Conservation (phyloP, 805 yeast species). For the Myxozyma udenii region DNA sequence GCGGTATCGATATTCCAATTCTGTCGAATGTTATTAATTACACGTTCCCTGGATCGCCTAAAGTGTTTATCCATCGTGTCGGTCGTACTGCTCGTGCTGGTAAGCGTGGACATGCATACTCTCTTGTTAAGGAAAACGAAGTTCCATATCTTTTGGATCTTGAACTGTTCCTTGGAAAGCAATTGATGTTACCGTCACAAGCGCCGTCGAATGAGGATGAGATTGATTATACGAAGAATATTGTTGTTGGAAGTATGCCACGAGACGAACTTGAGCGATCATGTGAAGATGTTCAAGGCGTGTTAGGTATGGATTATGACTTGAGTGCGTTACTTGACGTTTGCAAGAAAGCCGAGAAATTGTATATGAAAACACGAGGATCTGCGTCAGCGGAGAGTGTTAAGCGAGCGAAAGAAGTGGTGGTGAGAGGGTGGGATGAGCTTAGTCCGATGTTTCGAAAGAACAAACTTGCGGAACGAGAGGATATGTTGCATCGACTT, state of each 20-base stretch:
- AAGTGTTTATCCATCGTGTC: constrained; percentile 92
- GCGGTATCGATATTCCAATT: constrained; percentile 79
- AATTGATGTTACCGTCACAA: constrained; percentile 49
- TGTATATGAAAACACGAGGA: constrained; percentile 79
- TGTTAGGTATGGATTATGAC: constrained; percentile 65
- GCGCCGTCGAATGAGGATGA: constrained; percentile 45
- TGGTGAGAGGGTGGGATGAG: constrained; percentile 72
- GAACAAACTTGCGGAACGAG: constrained; percentile 45
- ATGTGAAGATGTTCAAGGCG: constrained; percentile 65
- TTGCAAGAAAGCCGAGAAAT: constrained; percentile 80
- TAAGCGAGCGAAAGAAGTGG: constrained; percentile 76
- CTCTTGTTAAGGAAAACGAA: constrained; percentile 80
- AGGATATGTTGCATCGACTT: constrained; percentile 66
- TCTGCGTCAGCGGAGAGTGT: constrained; percentile 85
- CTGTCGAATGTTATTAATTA: constrained; percentile 92
- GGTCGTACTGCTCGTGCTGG: constrained; percentile 99
- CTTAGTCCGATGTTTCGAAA: constrained; percentile 63
- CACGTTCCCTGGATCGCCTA: constrained; percentile 86
- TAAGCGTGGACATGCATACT: constrained; percentile 94
- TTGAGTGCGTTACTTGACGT: constrained; percentile 62
- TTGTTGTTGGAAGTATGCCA: constrained; percentile 82
- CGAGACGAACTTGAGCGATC: constrained; percentile 64
- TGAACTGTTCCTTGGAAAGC: constrained; percentile 83
- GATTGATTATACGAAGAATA: constrained; percentile 70
- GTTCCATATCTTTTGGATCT: constrained; percentile 86